Evolutionary conservation across 352 stramenopile genomes (phyloP), one percentile per base, ranked within the genome.

Genomic region (Salisapilia sapeloensis): DNA sequence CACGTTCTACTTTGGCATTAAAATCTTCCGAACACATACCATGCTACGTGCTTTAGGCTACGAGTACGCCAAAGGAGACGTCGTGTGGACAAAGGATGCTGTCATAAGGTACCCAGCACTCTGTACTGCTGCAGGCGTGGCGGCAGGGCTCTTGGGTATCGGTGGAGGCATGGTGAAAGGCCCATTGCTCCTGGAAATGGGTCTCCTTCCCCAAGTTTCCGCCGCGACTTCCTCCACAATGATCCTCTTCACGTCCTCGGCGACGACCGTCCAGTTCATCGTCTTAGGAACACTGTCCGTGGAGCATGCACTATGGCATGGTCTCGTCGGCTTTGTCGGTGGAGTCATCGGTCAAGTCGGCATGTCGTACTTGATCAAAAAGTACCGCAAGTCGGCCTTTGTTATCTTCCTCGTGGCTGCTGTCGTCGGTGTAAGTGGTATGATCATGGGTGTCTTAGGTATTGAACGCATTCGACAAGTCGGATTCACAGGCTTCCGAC

Each of bases 21-120:
- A 81, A 44, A 75, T 89, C 37, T 54, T 45, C 15, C 51, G 46
- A 6, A 65, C 71, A 19, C 69, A 85, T 35, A 40, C 48, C 14
- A 62, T 77, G 31, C 37, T 85, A 32, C 53, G 78, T 38, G 46
- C 51, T 6, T 78, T 49, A 0, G 67, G 71, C 6, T 98, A 96
- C 47, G 53, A 78, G n/a, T 98, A 97, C 49, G 52, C 81, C n/a
- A 77, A 96, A 42, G 93, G 92, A 11, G 93, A 98, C 51, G 90
- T 98, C 38, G 41, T 92, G 38, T 98, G 93, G 93, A 76, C 90
- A 43, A 60, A 59, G 19, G 50, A 66, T n/a, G 65, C 82, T 4
- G 92, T 93, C 0, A 42, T 97, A 28, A 72, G 74, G 48, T 85
- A 84, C 42, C 74, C 74, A 5, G 54, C 56, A 18, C 22, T 89